phyloP scores from a whole-genome alignment of 495 filamentous ascomycete genomes.

The Choiromyces venosus region DNA sequence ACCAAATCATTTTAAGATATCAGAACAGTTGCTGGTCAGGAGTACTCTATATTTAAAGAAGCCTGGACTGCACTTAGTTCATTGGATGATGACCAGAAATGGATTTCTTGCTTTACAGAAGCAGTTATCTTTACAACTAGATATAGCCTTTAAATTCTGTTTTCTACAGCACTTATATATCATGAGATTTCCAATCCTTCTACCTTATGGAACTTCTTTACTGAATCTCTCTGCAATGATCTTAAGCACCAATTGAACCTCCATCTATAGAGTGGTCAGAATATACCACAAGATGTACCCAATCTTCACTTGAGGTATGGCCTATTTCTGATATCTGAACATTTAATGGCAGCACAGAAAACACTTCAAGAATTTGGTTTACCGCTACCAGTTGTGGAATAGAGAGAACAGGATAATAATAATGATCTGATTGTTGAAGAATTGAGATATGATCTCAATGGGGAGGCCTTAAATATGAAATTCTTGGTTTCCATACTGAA shows the following conservation, averaged over 20 bases:
- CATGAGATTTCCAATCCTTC: background rate
- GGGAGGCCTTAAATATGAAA: background rate
- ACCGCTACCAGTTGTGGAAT: background rate
- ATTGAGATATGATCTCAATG: background rate
- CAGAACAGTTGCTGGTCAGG: background rate
- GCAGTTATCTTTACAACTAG: background rate
- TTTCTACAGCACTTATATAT: background rate
- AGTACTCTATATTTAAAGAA: background rate
- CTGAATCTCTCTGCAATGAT: background rate
- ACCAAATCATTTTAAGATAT: background rate
- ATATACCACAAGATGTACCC: background rate
- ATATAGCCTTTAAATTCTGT: background rate
- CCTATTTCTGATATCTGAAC: background rate
- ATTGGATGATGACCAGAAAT: background rate
- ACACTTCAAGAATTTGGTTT: background rate
- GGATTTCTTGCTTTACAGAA: background rate
- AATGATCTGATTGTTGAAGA: background rate
- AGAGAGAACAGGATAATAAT: background rate
- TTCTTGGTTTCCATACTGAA: background rate
- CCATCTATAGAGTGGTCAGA: background rate
- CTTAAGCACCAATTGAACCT: background rate
- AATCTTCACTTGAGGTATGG: background rate
- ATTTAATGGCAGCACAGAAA: background rate
- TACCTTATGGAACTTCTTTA: background rate
- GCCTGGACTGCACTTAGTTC: background rate